Base-by-base conservation (phyloP, 176 grass and related monocot genomes). In the Urochloa ruziziensis region DNA sequence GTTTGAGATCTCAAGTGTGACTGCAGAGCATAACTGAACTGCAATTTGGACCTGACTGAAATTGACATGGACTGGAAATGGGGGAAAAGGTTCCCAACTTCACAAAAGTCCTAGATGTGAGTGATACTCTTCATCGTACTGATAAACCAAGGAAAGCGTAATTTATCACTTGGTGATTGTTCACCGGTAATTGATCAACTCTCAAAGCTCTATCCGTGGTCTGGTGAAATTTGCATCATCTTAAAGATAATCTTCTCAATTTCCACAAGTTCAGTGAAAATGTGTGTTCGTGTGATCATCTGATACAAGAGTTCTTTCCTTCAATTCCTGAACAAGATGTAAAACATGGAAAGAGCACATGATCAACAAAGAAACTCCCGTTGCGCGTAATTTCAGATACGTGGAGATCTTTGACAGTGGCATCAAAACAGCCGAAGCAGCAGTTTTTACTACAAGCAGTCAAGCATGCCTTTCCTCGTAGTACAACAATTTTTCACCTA, bases 401-500 rank as follows among this genome's bases (percentile, higher is more conserved):
- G 40, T 82, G 59, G 35, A 82, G 35, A 82, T 62, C 72, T 82
- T 77, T 70, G 75, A 69, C 35, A 81, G 51, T 81, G 69, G 69
- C 76, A 62, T 51, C 60, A 61, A 44, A 59, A 74, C 37, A 76
- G 49, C 61, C 40, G 37, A 30, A 59, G 46, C 39, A 61, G 36
- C 73, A 67, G 74, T 77, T 74, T 29, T 68, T 13, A 60, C 79
- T 67, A 73, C 67, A 74, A 64, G 47, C 32, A 33, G 59, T 67
- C 67, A 74, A 64, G 47, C 32, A 33, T 83, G 84, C 25, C 32
- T 86, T 83, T 23, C 0, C 48, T 71, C 74, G 51, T 78, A 59
- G 37, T 59, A 86, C 65, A 77, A 1, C 66, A 79, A 79, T 83
- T 59, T 83, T 53, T 53, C 60, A 74, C 60, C 84, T 75, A 80